Evolutionary conservation across 2,329 filamentous ascomycete species (phyloP), one percentile per base, ranked within the genome.

Genomic region (Hypoxylon sp.): DNA sequence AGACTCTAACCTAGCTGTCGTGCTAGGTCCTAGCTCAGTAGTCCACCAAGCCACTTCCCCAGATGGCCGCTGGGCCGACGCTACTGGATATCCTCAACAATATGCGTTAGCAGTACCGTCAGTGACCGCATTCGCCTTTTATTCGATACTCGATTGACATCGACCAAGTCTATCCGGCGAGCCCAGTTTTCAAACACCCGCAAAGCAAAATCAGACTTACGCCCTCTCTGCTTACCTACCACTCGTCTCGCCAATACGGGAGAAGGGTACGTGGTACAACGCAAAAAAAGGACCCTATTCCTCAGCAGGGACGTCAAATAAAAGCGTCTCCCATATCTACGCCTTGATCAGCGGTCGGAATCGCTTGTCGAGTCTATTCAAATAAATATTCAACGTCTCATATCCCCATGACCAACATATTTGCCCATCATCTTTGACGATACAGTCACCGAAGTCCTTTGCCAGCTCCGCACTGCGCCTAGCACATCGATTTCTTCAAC

Each of bases 21-120:
- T 23, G 26, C 38, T 20, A 6, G 11, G 10, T 33, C 20, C 41
- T 51, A 24, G 35, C 24, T 49, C 40, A 35, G 43, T 47, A 48
- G 40, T 38, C 43, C 50, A 50, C 27, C 33, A 23, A 38, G n/a
- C 15, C 23, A 45, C 45, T 48, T 33, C 21, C 46, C 49, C 52
- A 48, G 43, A 59, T 58, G 58, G 53, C 40, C 43, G 29, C 53
- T 40, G 26, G 47, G 41, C 37, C 41, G 33, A 48, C 37, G 20
- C 50, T 52, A 55, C 55, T 52, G 35, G 46, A 57, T 47, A 48
- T 27, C 29, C 24, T 62, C 53, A 40, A 50, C 41, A 58, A 11
- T 27, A 64, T 64, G 56, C 37, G 50, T 51, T 59, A 46, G 51
- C 37, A 40, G 46, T 51, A 17, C 33, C 24, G 38, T 38, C 48